Evolutionary conservation across 1,284 basidiomycete species (phyloP).

Genomic region (Ustilago lituana): DNA sequence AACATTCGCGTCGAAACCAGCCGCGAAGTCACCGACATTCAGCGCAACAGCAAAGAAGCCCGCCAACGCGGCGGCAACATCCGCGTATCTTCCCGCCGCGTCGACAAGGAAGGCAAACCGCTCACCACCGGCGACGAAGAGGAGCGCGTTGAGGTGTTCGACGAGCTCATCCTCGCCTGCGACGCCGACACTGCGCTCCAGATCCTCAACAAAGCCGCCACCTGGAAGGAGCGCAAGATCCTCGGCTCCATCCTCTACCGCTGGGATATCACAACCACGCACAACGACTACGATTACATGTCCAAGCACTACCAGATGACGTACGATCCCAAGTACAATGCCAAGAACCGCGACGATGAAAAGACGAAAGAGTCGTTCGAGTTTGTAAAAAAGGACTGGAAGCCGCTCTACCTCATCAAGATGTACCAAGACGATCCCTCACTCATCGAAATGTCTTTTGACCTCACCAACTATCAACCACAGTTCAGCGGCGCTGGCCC

Average conservation of each 20-base stretch:
- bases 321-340: constrained; percentile 66
- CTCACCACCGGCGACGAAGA: constrained; percentile 40
- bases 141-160: constrained; percentile 70
- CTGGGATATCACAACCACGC: constrained; percentile 74
- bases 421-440: constrained; percentile 72
- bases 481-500: constrained; percentile 68
- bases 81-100: constrained; percentile 40
- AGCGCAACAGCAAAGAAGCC: constrained; percentile 51
- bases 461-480: constrained; percentile 72
- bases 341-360: constrained; percentile 66
- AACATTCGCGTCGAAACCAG: constrained; percentile 70
- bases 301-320: constrained; percentile 68
- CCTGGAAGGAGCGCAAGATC: constrained; percentile 73
- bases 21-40: constrained; percentile 70
- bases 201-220: constrained; percentile 72
- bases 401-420: constrained; percentile 70
- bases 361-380: constrained; percentile 68
- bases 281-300: constrained; percentile 73
- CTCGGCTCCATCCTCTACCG: constrained; percentile 73
- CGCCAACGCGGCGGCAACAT: constrained; percentile 51
- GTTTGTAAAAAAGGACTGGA: constrained; percentile 71
- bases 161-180: constrained; percentile 74
- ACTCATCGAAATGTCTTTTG: constrained; percentile 75
- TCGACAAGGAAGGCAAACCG: constrained; percentile 46
- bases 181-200: constrained; percentile 74